Percentiles rank a stretch among this genome's conserved stretches.
Conservation (phyloP, 1,284 basidiomycete genomes). For the Mycosarcoma maydis region DNA sequence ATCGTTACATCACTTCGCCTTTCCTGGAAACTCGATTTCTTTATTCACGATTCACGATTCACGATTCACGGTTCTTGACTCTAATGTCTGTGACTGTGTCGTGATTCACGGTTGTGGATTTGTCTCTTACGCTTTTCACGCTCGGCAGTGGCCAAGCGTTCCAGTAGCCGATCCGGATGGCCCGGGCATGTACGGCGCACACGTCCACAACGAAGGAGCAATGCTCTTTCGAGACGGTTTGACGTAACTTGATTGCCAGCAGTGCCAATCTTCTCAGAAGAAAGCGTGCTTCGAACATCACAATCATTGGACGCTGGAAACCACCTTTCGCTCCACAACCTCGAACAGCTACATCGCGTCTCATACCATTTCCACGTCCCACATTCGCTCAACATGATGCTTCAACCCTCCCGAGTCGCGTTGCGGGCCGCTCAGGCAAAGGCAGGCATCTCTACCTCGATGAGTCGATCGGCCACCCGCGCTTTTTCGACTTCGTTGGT, state of each 20-base stretch:
- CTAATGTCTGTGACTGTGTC: no score
- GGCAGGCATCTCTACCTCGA: slow-evolving; percentile 12
- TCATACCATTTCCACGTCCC: not conserved
- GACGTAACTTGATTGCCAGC: no score
- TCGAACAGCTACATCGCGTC: not conserved
- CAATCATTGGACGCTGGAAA: not conserved
- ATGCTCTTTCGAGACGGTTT: no score
- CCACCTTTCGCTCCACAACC: not conserved
- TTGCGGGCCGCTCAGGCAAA: slow-evolving; percentile 18
- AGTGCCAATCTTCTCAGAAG: slow-evolving; percentile 16
- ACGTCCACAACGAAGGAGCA: no score
- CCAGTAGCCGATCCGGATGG: slow-evolving; percentile 28
- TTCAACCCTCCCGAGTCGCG: slow-evolving; percentile 21
- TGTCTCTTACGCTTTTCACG: slow-evolving; percentile 28
- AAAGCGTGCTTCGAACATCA: no score
- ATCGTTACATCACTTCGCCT: no score
- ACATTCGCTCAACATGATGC: slow-evolving; percentile 24
- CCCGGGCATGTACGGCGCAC: slow-evolving; percentile 17
- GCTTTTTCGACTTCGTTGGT: slow-evolving; percentile 55
- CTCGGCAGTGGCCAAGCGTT: slow-evolving; percentile 9
- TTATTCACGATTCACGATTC: no score
- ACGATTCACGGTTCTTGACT: no score
- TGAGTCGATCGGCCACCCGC: slow-evolving; percentile 25
- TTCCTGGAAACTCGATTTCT: no score
- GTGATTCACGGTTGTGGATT: no score